phyloP scores from a whole-genome alignment of 345 rosid genomes.

The Hibiscus syriacus region DNA sequence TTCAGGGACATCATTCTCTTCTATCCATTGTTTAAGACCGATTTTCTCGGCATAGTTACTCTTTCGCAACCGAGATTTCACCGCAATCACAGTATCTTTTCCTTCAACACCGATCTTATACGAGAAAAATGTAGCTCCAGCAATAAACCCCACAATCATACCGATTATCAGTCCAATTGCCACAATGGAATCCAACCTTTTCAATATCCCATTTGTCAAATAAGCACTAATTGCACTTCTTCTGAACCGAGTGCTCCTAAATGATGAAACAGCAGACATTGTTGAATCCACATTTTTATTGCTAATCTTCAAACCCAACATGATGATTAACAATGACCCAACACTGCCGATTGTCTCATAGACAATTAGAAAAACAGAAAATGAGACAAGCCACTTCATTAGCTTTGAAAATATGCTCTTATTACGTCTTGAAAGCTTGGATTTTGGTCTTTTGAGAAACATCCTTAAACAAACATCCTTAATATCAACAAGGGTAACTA shows the following conservation, averaged over 20 bases:
- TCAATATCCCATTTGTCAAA: slow-evolving; percentile 73
- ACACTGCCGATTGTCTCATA: slow-evolving; percentile 59
- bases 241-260: slow-evolving; percentile 55
- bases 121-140: slow-evolving; percentile 70
- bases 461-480: slow-evolving; percentile 51
- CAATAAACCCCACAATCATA: slow-evolving; percentile 69
- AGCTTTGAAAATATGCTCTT: slow-evolving; percentile 63
- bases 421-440: slow-evolving; percentile 20
- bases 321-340: slow-evolving; percentile 64
- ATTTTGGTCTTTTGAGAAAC: slow-evolving; percentile 47
- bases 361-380: slow-evolving; percentile 70
- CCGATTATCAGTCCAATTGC: slow-evolving; percentile 81
- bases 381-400: slow-evolving; percentile 69
- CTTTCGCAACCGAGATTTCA: slow-evolving; percentile 72
- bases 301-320: slow-evolving; percentile 38
- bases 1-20: slow-evolving; percentile 84
- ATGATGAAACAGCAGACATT: slow-evolving; percentile 59
- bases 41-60: slow-evolving; percentile 79
- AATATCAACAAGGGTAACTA: slow-evolving; percentile 64
- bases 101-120: slow-evolving; percentile 94
- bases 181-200: slow-evolving; percentile 56
- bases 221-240: slow-evolving; percentile 44
- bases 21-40: slow-evolving; percentile 86
- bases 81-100: slow-evolving; percentile 65
- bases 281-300: slow-evolving; percentile 55